A percentile compares a stretch with the other conserved stretches of the same genome.
These are phyloP conservation scores for Rhinocladiella mackenziei DNA, from an alignment of 2,329 filamentous ascomycete genomes.

Conservation along the genomic window DNA sequence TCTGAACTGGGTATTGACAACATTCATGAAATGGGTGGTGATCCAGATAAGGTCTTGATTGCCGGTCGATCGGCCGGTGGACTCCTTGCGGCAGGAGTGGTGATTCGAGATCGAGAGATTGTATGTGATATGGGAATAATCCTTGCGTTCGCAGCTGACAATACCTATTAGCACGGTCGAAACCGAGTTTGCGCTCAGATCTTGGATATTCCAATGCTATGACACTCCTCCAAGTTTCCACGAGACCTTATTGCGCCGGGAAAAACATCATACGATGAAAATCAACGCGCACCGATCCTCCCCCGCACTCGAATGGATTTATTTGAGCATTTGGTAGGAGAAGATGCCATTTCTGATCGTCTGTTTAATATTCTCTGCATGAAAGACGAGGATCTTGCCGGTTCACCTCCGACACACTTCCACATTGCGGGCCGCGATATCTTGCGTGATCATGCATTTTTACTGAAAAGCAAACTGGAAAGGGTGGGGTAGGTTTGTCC, in stretches of 20 bases:
- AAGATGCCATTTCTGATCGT: not conserved
- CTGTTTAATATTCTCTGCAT: not conserved
- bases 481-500: not conserved
- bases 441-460: conserved; percentile 1
- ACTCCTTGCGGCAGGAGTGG: not conserved
- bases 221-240: conserved; percentile 2
- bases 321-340: conserved; percentile 2
- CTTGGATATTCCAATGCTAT: not conserved
- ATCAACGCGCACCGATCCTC: not conserved
- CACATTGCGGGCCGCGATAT: conserved; percentile 2
- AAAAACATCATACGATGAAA: not conserved
- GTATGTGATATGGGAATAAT: no score
- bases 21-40: conserved; percentile 71
- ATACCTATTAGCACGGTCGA: no score
- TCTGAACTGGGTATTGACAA: conserved; percentile 75
- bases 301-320: not conserved
- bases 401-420: not conserved
- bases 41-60: conserved; percentile 72
- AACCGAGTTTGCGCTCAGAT: not conserved
- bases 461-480: not conserved
- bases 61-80: conserved; percentile 69
- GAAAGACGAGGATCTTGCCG: not conserved
- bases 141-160: no score
- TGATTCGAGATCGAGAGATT: not conserved
- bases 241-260: not conserved